Evolutionary conservation across 306 rosid species (phyloP).

Genomic region (Cucumis cinereus): DNA sequence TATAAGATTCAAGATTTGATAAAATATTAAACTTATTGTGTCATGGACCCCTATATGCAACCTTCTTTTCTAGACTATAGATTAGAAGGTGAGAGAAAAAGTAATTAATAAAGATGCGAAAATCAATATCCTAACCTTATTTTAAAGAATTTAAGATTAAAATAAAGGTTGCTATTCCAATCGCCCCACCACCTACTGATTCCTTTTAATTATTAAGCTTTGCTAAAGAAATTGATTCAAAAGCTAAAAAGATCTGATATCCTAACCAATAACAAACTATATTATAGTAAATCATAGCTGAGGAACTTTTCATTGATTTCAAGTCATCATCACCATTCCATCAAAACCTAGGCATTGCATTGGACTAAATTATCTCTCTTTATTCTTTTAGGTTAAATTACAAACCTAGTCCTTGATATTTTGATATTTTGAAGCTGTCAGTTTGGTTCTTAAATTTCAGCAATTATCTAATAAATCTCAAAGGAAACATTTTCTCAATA

Average conservation of each 20-base stretch:
- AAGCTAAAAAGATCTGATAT: background rate
- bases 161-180: background rate
- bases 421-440: no score
- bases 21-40: background rate
- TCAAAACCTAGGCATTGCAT: background rate
- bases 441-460: no score
- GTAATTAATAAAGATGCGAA: background rate
- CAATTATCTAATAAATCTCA: no score
- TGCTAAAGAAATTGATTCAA: background rate
- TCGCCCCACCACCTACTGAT: slow-evolving; percentile 1
- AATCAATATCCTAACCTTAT: background rate
- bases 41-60: background rate
- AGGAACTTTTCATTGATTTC: slow-evolving; percentile 1
- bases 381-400: no score
- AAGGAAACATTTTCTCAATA: no score
- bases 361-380: no score
- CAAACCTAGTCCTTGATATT: no score
- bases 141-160: background rate
- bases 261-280: background rate
- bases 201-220: slow-evolving; percentile 1
- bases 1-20: background rate
- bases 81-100: background rate
- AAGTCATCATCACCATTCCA: background rate
- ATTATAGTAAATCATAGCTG: background rate
- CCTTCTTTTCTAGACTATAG: background rate